These are phyloP conservation scores for Geranium incanum DNA, from an alignment of 441 rosid genomes.

Conservation along the genomic window DNA sequence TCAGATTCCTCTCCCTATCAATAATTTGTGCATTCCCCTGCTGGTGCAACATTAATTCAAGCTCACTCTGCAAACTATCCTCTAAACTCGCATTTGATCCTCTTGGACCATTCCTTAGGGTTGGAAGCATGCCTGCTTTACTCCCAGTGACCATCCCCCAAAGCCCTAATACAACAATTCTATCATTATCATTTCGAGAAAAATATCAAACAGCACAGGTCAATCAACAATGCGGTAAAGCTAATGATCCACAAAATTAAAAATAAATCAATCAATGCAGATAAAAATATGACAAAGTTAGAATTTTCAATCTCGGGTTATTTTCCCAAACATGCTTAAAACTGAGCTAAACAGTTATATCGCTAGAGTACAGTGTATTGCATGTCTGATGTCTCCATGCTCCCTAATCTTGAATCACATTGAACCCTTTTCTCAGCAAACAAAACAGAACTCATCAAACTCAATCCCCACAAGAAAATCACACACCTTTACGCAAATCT, in stretches of 20 bases:
- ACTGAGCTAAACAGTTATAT: background rate
- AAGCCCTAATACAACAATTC: background rate
- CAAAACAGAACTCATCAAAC: conserved; percentile 4
- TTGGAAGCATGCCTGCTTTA: conserved; percentile 50
- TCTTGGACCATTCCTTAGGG: conserved; percentile 35
- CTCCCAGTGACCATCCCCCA: conserved; percentile 46
- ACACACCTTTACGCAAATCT: conserved; percentile 6
- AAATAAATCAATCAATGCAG: background rate
- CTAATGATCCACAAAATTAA: background rate
- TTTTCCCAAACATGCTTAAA: background rate
- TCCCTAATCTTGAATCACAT: conserved; percentile 3
- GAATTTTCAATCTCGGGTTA: background rate
- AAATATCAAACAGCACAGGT: background rate
- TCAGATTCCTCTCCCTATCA: conserved; percentile 32
- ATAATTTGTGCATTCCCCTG: conserved; percentile 37
- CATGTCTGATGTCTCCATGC: background rate
- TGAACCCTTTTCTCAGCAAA: background rate
- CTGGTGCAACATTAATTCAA: conserved; percentile 56
- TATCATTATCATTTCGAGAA: background rate
- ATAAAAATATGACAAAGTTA: background rate
- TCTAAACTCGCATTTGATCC: conserved; percentile 50
- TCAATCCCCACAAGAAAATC: background rate
- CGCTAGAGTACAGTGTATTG: background rate
- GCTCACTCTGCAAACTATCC: conserved; percentile 54
- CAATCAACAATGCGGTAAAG: background rate